Base-by-base conservation (phyloP, 176 grass and related monocot genomes). In the Miscanthus lutarioriparius region DNA sequence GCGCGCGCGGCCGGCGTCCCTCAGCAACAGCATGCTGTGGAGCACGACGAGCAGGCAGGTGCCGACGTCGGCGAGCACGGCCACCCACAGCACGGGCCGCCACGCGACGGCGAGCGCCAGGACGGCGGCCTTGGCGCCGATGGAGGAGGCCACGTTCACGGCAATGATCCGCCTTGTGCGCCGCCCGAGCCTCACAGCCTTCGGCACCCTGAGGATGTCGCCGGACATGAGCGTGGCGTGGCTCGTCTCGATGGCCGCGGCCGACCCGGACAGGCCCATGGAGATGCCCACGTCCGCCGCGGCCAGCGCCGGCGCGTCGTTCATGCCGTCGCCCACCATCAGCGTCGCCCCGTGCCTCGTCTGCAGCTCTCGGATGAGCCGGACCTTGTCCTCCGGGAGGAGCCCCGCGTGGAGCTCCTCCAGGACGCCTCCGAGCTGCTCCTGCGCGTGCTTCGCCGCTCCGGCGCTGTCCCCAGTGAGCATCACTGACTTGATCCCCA, bases 271-370 rank as follows among this genome's bases (percentile, higher is more conserved):
- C 7, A 97, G 16, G 30, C 94, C 92, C 90, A 94, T 97, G 68
- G 92, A 88, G 36, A 94, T 51, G 25, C 92, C 90, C 40, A 94
- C 90, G 64, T 90, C 86, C 0, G 88, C 92, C 49, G 26, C 16
- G 9, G 94, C 94, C 20, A 97, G 80, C 41, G 94, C 94, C 0
- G 94, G 92, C 12, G 94, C 88, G 39, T 97, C 94, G 33, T 97
- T 97, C 76, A 97, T 94, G 26, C 94, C 90, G 54, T 97, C 92
- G 7, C 94, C 94, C 8, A 94, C 86, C 92, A 97, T 92, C 67
- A 91, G 36, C 19, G 90, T 97, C 12, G 85, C 72, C 4, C 92
- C 92, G 2, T 64, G 64, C 1, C 32, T 74, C 0, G 20, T 49
- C 85, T 92, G 89, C 4, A 97, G 71, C 0, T 27, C 32, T 1